Conservation (phyloP, 129 eudicot species). For the Kitagawia praeruptora region DNA sequence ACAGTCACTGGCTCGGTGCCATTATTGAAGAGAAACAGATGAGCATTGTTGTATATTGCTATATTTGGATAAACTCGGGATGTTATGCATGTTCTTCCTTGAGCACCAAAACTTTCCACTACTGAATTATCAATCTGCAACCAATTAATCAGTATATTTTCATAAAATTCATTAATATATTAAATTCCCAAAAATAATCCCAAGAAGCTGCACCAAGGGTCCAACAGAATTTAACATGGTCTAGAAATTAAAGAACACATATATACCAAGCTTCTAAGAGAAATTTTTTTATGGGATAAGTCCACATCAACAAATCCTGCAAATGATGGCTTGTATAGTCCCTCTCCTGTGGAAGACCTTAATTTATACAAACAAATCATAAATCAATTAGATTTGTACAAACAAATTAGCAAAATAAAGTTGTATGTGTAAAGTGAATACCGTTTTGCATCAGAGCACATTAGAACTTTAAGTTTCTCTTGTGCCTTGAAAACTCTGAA, state of each 20-base stretch:
- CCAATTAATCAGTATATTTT: background rate
- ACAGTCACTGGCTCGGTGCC: slow-evolving; percentile 42
- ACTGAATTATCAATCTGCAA: slow-evolving; percentile 63
- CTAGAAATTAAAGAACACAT: background rate
- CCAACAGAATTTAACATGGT: too few relatives aligned
- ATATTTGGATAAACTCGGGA: slow-evolving; percentile 56
- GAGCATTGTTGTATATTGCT: slow-evolving; percentile 33
- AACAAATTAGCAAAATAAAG: background rate
- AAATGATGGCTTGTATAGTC: slow-evolving; percentile 50
- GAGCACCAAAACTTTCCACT: slow-evolving; percentile 56
- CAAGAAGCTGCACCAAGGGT: too few relatives aligned
- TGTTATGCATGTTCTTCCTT: slow-evolving; percentile 53
- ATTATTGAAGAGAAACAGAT: slow-evolving; percentile 51
- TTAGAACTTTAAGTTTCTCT: slow-evolving; percentile 26
- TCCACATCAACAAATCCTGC: slow-evolving; percentile 65
- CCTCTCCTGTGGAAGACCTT: slow-evolving; percentile 45
- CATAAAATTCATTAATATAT: too few relatives aligned
- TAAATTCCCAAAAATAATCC: too few relatives aligned
- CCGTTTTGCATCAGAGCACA: slow-evolving; percentile 46
- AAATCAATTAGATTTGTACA: background rate
- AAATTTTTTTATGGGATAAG: slow-evolving; percentile 36
- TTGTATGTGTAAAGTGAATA: background rate
- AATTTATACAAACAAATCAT: background rate
- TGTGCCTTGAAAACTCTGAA: slow-evolving; percentile 25
- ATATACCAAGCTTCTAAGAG: slow-evolving; percentile 57